Evolutionary conservation across 1,284 basidiomycete genomes (phyloP), one percentile per base, ranked within the genome.

Genomic region (Ceratobasidium papillatum): DNA sequence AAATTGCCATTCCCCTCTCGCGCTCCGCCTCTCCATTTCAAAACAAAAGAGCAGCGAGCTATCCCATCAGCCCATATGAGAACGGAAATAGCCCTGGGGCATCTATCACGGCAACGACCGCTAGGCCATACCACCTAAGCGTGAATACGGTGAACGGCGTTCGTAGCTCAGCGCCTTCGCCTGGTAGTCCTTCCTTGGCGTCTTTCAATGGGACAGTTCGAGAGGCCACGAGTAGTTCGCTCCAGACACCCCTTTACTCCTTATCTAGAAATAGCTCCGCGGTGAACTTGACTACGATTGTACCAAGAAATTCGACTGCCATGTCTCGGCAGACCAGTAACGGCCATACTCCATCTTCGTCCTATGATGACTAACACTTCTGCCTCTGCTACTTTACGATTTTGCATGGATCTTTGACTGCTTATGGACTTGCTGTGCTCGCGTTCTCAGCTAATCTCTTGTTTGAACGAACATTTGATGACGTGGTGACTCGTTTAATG

Each of bases 261-360:
- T 64, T 74, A 17, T 78, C 77, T 25, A 54, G 77, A 22, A 78
- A 78, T 43, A 75, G 76, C 11, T 78, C 77, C 17, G 73, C 75
- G 19, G 76, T 78, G 17, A 78, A 78, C 63, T 62, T 78, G 72
- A 77, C 77, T 11, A 76, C 74, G 22, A 75, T 75, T 32, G 64
- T 78, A 8, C 77, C 77, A 7, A 59, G 76, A 38, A 71, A 38
- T n/a, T 58, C 75, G 3, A 61, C 69, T 45, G 73, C 62, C n/a
- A 74, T 73, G 58, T 73, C 69, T 11, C 43, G 58, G 25, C 69
- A 61, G 22, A 49, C 58, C 9, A 73, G 45, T 34, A 38, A 36
- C n/a, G 69, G 69, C 12, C 69, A 73, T 45, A 73, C 69, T 7
- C 69, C 69, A 11, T 62, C 54, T 30, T 61, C 69, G 12, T 73